Evolutionary conservation across 2,329 filamentous ascomycete species (phyloP).

Genomic region (Tolypocladium album): DNA sequence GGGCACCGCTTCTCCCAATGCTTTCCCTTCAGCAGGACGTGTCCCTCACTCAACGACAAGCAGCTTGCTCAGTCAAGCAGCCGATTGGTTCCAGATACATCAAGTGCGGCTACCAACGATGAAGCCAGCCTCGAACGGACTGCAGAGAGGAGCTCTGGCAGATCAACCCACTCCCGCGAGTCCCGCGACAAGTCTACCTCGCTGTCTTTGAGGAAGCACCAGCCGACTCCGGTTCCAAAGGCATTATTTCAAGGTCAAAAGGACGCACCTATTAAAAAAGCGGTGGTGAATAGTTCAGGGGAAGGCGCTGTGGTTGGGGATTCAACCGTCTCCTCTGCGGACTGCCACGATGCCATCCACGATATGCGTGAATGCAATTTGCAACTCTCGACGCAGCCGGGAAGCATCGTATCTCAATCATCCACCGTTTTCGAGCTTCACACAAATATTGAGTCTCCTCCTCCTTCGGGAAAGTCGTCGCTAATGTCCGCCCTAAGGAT

Average conservation of each 20-base stretch:
- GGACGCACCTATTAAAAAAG: not conserved
- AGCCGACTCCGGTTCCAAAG: not conserved
- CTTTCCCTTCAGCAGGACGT: not conserved
- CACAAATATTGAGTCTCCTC: constrained; percentile 10
- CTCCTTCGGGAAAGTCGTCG: constrained; percentile 2
- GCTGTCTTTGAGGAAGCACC: not conserved
- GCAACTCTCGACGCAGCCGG: not conserved
- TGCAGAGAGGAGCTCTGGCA: not conserved
- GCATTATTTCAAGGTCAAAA: not conserved
- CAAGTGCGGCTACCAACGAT: not conserved
- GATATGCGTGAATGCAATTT: not conserved
- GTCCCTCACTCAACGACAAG: not conserved
- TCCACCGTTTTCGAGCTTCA: constrained; percentile 10
- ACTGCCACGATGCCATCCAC: not conserved
- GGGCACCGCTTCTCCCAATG: not conserved
- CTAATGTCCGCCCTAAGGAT: constrained; percentile 5
- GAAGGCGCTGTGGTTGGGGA: no score
- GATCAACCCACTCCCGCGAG: not conserved
- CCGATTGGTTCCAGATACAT: not conserved
- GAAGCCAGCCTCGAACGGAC: not conserved
- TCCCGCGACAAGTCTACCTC: not conserved
- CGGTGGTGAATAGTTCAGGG: not conserved
- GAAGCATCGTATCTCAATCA: not conserved
- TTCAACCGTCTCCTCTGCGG: not conserved
- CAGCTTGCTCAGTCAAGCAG: not conserved